Conservation (phyloP, 768 basidiomycete genomes). For the Sistotremastrum niveocremeum region DNA sequence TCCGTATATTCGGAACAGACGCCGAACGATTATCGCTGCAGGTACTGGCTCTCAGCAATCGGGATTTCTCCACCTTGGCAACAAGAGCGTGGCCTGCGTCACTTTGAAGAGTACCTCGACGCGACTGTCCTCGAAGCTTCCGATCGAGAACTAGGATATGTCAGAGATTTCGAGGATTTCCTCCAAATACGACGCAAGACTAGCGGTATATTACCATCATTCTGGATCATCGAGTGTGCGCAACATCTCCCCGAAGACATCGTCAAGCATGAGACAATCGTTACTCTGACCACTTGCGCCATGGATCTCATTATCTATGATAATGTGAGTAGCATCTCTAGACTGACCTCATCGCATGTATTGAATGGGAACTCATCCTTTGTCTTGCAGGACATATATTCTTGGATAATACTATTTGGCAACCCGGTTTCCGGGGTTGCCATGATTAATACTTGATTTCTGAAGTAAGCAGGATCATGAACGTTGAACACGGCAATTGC, state of each 20-base stretch:
- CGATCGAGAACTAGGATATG: conserved; percentile 20
- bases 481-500: too few relatives aligned
- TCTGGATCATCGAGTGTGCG: conserved; percentile 21
- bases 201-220: conserved; percentile 26
- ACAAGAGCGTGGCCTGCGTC: conserved; percentile 11
- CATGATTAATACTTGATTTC: too few relatives aligned
- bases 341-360: too few relatives aligned
- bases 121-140: conserved; percentile 28
- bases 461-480: too few relatives aligned
- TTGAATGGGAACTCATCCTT: too few relatives aligned
- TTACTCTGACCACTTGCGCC: conserved; percentile 14
- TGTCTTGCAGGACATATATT: too few relatives aligned
- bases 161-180: conserved; percentile 28
- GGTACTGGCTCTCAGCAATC: conserved; percentile 19
- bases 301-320: conserved; percentile 23
- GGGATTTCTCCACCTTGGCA: conserved; percentile 7
- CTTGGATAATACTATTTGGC: too few relatives aligned
- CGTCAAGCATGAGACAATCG: conserved; percentile 25
- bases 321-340: conserved; percentile 13
- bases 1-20: neutral
- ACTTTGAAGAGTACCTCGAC: conserved; percentile 27
- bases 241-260: conserved; percentile 29
- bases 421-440: too few relatives aligned
- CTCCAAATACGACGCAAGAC: conserved; percentile 27
- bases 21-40: conserved; percentile 3